Percentiles rank a stretch among this genome's conserved stretches.
Evolutionary conservation across 768 basidiomycete species (phyloP).

Genomic region (Trametes cingulata): DNA sequence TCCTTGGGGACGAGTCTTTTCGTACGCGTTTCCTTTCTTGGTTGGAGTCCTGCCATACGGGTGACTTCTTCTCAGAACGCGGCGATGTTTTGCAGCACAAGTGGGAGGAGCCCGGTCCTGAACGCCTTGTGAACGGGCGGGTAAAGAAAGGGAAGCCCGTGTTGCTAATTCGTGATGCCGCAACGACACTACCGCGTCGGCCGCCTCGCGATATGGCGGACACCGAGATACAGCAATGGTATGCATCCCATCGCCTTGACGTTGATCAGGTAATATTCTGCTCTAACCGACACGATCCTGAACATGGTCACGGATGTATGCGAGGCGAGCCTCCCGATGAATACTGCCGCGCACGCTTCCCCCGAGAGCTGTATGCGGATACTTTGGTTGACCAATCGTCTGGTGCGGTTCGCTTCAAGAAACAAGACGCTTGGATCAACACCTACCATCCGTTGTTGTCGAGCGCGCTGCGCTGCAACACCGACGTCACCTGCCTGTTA

Average conservation of each 20-base stretch:
- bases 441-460: neutral
- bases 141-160: neutral
- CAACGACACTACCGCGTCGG: neutral
- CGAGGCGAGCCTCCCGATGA: neutral
- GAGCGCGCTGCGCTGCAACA: neutral
- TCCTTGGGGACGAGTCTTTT: slow-evolving; percentile 31
- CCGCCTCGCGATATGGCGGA: neutral
- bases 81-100: neutral
- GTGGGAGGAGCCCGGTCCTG: neutral
- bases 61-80: slow-evolving; percentile 20
- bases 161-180: neutral
- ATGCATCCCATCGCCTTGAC: neutral
- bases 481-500: neutral
- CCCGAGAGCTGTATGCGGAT: neutral
- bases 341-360: neutral
- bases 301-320: neutral
- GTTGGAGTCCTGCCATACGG: slow-evolving; percentile 34
- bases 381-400: neutral
- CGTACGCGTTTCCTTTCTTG: slow-evolving; percentile 30
- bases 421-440: neutral
- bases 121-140: neutral
- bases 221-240: neutral
- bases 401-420: neutral
- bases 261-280: neutral
- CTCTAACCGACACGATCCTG: neutral